Evolutionary conservation across 2,329 filamentous ascomycete genomes (phyloP).

Genomic region (Alternaria dauci): DNA sequence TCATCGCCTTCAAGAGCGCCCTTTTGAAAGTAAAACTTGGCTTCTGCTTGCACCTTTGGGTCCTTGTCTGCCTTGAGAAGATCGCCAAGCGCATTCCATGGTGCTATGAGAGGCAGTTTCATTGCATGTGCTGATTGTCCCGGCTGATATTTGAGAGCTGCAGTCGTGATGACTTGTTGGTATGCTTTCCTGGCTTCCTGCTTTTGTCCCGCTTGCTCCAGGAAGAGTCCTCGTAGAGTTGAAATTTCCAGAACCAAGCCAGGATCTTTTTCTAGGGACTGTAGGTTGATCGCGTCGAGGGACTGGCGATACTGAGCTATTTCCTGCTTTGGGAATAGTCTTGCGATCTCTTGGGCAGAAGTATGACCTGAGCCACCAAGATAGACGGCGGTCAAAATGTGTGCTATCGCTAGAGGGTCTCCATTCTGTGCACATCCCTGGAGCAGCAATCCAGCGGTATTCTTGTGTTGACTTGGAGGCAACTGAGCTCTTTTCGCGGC

Average conservation of each 20-base stretch:
- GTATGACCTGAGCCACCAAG: slow-evolving; percentile 20
- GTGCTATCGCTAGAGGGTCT: slow-evolving; percentile 40
- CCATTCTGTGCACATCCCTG: slow-evolving; percentile 40
- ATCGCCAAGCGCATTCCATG: slow-evolving; percentile 46
- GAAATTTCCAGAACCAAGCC: slow-evolving; percentile 34
- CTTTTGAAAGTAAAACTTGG: slow-evolving; percentile 43
- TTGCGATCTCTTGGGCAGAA: slow-evolving; percentile 24
- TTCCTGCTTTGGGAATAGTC: slow-evolving; percentile 28
- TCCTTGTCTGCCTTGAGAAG: slow-evolving; percentile 29
- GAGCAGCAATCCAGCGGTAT: slow-evolving; percentile 29
- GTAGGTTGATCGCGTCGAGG: slow-evolving; percentile 30
- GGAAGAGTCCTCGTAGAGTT: slow-evolving; percentile 42
- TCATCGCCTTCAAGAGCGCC: slow-evolving; percentile 54
- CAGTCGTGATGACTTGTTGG: slow-evolving; percentile 30
- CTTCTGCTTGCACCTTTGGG: slow-evolving; percentile 25
- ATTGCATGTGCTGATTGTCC: slow-evolving; percentile 30
- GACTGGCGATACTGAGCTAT: slow-evolving; percentile 28
- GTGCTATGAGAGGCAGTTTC: slow-evolving; percentile 36
- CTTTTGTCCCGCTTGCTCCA: slow-evolving; percentile 36
- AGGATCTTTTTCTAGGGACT: slow-evolving; percentile 20
- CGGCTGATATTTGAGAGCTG: slow-evolving; percentile 23
- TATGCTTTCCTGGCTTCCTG: slow-evolving; percentile 33
- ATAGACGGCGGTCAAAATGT: slow-evolving; percentile 40
- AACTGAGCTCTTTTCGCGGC: slow-evolving; percentile 25
- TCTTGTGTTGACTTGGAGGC: slow-evolving; percentile 37